A percentile compares a stretch with the other conserved stretches of the same genome.
Evolutionary conservation across 2,329 filamentous ascomycete genomes (phyloP).

Genomic region (Cordyceps javanica): DNA sequence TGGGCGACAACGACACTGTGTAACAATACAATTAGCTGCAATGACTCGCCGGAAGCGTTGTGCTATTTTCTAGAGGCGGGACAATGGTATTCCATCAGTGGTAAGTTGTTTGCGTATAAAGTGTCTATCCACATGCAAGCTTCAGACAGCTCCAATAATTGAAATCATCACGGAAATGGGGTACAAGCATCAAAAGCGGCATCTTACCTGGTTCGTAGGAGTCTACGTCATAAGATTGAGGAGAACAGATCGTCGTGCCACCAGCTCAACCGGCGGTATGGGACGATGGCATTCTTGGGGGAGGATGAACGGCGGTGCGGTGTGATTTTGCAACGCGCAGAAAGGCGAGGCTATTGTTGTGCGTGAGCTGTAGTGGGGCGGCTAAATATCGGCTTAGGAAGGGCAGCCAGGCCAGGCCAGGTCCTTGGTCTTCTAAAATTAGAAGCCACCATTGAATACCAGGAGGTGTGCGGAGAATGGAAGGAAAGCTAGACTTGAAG

Average conservation of each 20-base stretch:
- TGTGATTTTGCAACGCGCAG: background rate
- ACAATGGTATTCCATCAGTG: slow-evolving; percentile 25
- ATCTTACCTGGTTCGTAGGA: slow-evolving; percentile 17
- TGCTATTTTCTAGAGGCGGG: background rate
- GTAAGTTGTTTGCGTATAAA: slow-evolving; percentile 50
- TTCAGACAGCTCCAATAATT: slow-evolving; percentile 76
- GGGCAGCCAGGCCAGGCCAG: background rate
- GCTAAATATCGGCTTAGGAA: slow-evolving; percentile 6
- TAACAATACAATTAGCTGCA: background rate
- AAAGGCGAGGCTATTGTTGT: slow-evolving; percentile 1
- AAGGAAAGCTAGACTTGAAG: no score
- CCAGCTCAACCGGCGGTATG: slow-evolving; percentile 10
- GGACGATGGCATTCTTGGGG: slow-evolving; percentile 4
- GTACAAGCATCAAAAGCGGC: background rate
- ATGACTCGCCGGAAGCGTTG: slow-evolving; percentile 3
- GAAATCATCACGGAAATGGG: slow-evolving; percentile 37
- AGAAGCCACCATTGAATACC: background rate
- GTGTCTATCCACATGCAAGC: slow-evolving; percentile 54
- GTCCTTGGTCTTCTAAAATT: background rate
- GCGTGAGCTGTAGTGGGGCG: slow-evolving; percentile 8
- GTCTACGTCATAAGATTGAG: slow-evolving; percentile 2
- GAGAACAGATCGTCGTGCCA: slow-evolving; percentile 3
- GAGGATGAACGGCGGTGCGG: background rate
- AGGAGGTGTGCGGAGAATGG: no score
- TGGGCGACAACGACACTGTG: slow-evolving; percentile 3